phyloP scores from a whole-genome alignment of 202 grass and related monocot species.

The Schoenoplectus triqueter region DNA sequence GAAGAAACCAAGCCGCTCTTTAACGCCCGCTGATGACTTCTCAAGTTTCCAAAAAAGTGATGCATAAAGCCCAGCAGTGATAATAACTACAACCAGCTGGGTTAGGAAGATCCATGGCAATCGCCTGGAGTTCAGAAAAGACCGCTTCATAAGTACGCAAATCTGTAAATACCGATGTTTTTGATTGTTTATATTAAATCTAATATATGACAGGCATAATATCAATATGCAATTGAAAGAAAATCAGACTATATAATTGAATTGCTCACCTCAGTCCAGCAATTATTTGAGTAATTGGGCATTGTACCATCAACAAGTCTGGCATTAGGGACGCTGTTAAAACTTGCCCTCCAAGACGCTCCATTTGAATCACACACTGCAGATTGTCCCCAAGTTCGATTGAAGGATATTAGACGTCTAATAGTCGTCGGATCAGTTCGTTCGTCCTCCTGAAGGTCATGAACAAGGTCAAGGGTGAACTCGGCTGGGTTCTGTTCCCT shows the following conservation, averaged over 20 bases:
- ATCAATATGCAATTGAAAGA: not conserved
- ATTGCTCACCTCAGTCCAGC: slow-evolving; percentile 22
- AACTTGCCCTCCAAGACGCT: not conserved
- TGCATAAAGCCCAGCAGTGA: slow-evolving; percentile 59
- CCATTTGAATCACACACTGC: not conserved
- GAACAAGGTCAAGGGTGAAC: slow-evolving; percentile 27
- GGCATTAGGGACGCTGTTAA: not conserved
- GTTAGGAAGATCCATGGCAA: slow-evolving; percentile 79
- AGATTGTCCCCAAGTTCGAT: slow-evolving; percentile 4
- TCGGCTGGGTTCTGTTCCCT: slow-evolving; percentile 31
- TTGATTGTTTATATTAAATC: not conserved
- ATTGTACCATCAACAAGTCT: slow-evolving; percentile 15
- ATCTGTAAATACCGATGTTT: slow-evolving; percentile 45
- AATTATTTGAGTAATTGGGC: slow-evolving; percentile 16
- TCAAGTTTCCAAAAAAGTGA: slow-evolving; percentile 72
- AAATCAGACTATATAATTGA: not conserved
- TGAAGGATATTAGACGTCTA: slow-evolving; percentile 9
- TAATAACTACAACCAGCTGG: slow-evolving; percentile 58
- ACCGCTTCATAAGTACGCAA: slow-evolving; percentile 70
- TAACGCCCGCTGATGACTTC: slow-evolving; percentile 51
- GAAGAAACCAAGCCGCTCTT: slow-evolving; percentile 74
- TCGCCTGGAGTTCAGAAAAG: slow-evolving; percentile 71
- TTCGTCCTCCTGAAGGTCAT: slow-evolving; percentile 11
- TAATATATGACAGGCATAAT: too few relatives aligned
- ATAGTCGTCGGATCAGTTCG: not conserved